These are phyloP conservation scores for Fusarium dimerum DNA, from an alignment of 2,329 filamentous ascomycete species.

Conservation along the genomic window DNA sequence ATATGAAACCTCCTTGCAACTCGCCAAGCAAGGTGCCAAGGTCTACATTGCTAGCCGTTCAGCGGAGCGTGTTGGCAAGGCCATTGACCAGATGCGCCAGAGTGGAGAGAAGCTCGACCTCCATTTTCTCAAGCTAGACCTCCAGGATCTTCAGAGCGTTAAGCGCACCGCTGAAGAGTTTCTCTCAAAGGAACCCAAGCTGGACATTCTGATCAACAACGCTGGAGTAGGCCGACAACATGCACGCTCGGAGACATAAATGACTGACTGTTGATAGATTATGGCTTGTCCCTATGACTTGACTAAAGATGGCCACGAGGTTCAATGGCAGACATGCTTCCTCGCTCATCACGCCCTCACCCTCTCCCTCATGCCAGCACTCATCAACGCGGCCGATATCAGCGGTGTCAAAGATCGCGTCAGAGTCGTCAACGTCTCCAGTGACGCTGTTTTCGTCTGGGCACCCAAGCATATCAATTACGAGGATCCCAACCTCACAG, in stretches of 20 bases:
- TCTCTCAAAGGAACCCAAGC: conserved; percentile 12
- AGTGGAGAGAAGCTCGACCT: conserved; percentile 14
- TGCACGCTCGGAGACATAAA: not conserved
- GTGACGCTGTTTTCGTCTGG: conserved; percentile 18
- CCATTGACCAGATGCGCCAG: conserved; percentile 19
- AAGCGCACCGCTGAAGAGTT: conserved; percentile 18
- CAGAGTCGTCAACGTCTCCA: conserved; percentile 27
- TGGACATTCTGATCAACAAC: conserved; percentile 26
- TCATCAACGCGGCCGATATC: conserved; percentile 13
- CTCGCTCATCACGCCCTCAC: conserved; percentile 23
- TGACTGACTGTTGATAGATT: conserved; percentile 24
- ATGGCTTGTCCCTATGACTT: conserved; percentile 23
- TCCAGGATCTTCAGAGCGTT: conserved; percentile 22
- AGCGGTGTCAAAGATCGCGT: conserved; percentile 15
- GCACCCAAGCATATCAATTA: conserved; percentile 22
- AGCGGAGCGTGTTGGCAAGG: conserved; percentile 17
- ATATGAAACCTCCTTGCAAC: conserved; percentile 22
- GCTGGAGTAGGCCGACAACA: conserved; percentile 27
- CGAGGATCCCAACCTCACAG: conserved; percentile 24
- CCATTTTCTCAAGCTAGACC: conserved; percentile 24
- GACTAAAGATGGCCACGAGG: conserved; percentile 21
- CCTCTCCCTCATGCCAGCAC: conserved; percentile 14
- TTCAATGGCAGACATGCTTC: conserved; percentile 26
- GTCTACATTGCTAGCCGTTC: conserved; percentile 27
- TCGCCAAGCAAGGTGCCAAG: conserved; percentile 18